Evolutionary conservation across 2,329 filamentous ascomycete species (phyloP), one percentile per base, ranked within the genome.

Genomic region (Grosmannia huntii): DNA sequence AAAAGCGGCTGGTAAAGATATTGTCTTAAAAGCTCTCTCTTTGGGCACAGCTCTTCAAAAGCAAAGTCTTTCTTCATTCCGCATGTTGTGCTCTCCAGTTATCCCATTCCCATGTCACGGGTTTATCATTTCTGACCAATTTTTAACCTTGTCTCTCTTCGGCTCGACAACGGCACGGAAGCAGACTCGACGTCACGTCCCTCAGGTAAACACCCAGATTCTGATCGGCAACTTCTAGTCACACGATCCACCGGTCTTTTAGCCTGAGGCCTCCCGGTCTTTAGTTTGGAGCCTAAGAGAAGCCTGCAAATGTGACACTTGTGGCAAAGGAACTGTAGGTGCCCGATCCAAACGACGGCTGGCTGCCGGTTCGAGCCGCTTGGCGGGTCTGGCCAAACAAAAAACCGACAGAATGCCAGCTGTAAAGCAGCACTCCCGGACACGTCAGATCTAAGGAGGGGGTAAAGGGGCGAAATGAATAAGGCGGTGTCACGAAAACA

Each of bases 271-370:
- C 46, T 25, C 46, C 21, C 7, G 21, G 9, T 25, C 16, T 7
- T 33, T 14, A 16, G 25, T 31, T n/a, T 28, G 28, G 50, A 50
- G 51, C 27, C 49, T 21, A 41, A 33, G 31, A 33, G 31, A 21
- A 14, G 11, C 50, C 28, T 19, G 33, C 36, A 11, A 14, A 53
- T 16, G 57, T 58, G 11, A 14, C 48, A 59, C 57, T 38, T 59
- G 51, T 57, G 55, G 58, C 54, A 25, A 33, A 54, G 58, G 55
- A 57, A 9, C 49, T 57, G 58, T 53, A 27, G 58, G 27, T 14
- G 28, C 16, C 58, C 58, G 58, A 23, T 54, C 50, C 55, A 53
- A 54, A 56, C 54, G 50, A 28, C 38, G 49, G 54, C 31, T 56
- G 25, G 36, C 31, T 55, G 33, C 51, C 46, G 53, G 53, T 25